Conservation (phyloP, 495 filamentous ascomycete species). For the Xylaria telfairii region DNA sequence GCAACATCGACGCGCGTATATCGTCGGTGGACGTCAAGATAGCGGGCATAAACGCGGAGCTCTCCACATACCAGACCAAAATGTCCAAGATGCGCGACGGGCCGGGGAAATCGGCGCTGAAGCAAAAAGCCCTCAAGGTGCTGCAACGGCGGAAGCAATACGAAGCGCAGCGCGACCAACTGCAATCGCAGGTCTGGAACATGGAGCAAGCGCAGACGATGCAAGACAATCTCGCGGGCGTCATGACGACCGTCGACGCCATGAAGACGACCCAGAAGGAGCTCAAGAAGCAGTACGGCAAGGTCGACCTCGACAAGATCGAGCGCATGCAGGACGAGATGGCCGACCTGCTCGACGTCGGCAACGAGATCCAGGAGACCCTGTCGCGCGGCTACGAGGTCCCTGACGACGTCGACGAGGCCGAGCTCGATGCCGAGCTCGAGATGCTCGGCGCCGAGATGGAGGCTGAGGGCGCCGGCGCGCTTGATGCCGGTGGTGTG, state of each 20-base stretch:
- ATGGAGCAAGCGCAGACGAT: constrained; percentile 99
- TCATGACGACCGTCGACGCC: constrained; percentile 97
- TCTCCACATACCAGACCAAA: constrained; percentile 84
- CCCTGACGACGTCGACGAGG: constrained; percentile 97
- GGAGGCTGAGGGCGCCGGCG: constrained; percentile 68
- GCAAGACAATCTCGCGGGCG: constrained; percentile 98
- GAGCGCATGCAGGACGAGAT: constrained; percentile 99
- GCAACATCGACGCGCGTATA: constrained; percentile 87
- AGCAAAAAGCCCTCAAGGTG: constrained; percentile 93
- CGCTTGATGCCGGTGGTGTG: constrained; percentile 62
- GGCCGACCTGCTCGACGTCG: constrained; percentile 96
- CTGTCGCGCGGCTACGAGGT: constrained; percentile 93
- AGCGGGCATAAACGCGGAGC: constrained; percentile 87
- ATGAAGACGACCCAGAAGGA: constrained; percentile 97
- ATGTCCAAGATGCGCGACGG: constrained; percentile 95
- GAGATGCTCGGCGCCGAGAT: constrained; percentile 93
- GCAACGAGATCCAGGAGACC: constrained; percentile 98
- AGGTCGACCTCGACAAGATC: constrained; percentile 96
- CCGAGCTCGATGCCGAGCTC: constrained; percentile 93
- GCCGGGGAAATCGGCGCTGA: constrained; percentile 90
- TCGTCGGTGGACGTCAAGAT: constrained; percentile 95
- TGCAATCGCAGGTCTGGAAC: constrained; percentile 96
- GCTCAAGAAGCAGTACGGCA: constrained; percentile 93
- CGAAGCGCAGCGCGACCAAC: constrained; percentile 91
- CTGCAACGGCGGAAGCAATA: constrained; percentile 96